Percentiles rank a stretch among this genome's conserved stretches.
Evolutionary conservation across 2,329 filamentous ascomycete species (phyloP).

Genomic region (Hymenoscyphus linearis): DNA sequence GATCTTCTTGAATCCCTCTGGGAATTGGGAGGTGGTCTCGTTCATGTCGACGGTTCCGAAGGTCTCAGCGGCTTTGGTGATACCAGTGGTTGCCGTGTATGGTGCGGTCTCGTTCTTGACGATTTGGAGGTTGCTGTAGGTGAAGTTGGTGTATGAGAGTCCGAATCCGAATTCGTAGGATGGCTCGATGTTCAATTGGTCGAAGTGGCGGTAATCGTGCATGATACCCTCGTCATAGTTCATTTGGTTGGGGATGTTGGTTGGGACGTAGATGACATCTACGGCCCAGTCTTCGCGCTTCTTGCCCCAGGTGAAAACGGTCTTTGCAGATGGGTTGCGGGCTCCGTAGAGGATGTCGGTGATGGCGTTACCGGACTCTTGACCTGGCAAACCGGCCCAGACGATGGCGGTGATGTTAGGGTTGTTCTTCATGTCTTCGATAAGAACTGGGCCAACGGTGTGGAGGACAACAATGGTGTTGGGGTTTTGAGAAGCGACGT

Average conservation of each 20-base stretch:
- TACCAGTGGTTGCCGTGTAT: constrained; percentile 50
- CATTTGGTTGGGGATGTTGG: constrained; percentile 53
- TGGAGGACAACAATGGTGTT: constrained; percentile 93
- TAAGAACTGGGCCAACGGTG: constrained; percentile 72
- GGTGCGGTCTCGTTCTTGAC: constrained; percentile 21
- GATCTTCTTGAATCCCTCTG: constrained; percentile 43
- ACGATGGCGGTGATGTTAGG: constrained; percentile 79
- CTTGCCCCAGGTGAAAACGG: constrained; percentile 74
- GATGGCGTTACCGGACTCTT: constrained; percentile 76
- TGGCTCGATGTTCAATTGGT: constrained; percentile 55
- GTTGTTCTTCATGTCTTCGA: constrained; percentile 69
- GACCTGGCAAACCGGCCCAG: constrained; percentile 78
- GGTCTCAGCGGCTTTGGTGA: constrained; percentile 57
- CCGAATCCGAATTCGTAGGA: constrained; percentile 80
- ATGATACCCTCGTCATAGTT: constrained; percentile 74
- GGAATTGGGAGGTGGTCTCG: constrained; percentile 61
- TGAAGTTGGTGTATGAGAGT: constrained; percentile 73
- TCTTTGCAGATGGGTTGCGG: constrained; percentile 69
- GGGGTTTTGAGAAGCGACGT: constrained; percentile 69
- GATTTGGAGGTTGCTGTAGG: constrained; percentile 59
- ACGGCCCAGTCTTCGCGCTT: constrained; percentile 38
- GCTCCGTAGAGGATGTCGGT: constrained; percentile 76
- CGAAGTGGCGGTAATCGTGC: constrained; percentile 77
- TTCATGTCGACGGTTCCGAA: constrained; percentile 59
- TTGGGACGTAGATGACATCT: constrained; percentile 36